These are phyloP conservation scores for Pilatotrama ljubarskyi DNA, from an alignment of 768 basidiomycete genomes.

Conservation along the genomic window DNA sequence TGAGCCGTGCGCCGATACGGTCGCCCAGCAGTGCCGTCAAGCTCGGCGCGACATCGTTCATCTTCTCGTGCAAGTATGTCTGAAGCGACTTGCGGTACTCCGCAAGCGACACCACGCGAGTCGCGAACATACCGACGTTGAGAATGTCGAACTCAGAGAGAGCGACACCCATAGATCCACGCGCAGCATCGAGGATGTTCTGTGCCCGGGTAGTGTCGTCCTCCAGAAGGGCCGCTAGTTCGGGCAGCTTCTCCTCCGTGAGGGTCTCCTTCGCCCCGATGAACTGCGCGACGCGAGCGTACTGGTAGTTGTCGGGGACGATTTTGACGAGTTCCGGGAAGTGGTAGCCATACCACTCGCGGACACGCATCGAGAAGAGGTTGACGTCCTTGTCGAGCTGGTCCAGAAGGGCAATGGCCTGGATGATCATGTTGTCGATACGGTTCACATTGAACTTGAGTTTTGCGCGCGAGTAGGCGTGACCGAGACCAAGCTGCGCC, in stretches of 20 bases:
- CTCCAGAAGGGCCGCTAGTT: conserved; percentile 76
- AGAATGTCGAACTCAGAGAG: conserved; percentile 92
- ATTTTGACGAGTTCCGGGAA: conserved; percentile 95
- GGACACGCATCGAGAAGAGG: conserved; percentile 95
- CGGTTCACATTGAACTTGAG: conserved; percentile 98
- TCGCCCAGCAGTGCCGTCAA: conserved; percentile 89
- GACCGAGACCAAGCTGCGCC: conserved; percentile 94
- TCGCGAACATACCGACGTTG: conserved; percentile 91
- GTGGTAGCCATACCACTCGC: conserved; percentile 99
- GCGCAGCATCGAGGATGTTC: conserved; percentile 92
- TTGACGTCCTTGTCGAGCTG: conserved; percentile 99
- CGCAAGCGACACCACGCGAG: conserved; percentile 85
- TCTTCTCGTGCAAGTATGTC: conserved; percentile 90
- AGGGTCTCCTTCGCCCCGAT: conserved; percentile 89
- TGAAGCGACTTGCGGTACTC: conserved; percentile 93
- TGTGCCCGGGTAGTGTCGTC: conserved; percentile 85
- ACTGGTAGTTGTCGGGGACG: conserved; percentile 93
- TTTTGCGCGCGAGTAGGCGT: conserved; percentile 96
- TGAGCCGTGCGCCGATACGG: conserved; percentile 87
- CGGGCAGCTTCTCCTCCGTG: conserved; percentile 75
- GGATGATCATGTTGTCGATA: conserved; percentile 99
- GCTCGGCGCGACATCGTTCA: conserved; percentile 96
- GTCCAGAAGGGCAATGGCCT: conserved; percentile 96
- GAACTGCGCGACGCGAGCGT: conserved; percentile 81
- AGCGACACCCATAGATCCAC: conserved; percentile 91